Percentiles rank a stretch among this genome's conserved stretches.
These are phyloP conservation scores for Venturia aucupariae DNA, from an alignment of 2,329 filamentous ascomycete species.

Conservation along the genomic window DNA sequence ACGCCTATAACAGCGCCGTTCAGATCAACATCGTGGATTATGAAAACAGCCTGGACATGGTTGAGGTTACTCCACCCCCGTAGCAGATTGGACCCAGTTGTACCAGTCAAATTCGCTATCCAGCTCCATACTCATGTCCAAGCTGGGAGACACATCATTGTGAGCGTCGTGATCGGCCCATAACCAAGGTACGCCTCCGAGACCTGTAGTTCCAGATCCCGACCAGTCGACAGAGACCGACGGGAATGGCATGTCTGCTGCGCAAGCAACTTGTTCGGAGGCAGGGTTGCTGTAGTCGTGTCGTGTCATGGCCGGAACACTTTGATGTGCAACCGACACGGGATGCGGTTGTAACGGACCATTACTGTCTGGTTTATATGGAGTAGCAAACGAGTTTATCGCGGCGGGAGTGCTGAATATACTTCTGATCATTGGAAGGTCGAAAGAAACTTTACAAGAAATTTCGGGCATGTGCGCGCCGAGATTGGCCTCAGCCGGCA, in stretches of 20 bases:
- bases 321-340: neutral
- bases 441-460: neutral
- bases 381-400: neutral
- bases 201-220: slow-evolving; percentile 14
- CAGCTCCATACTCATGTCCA: slow-evolving; percentile 21
- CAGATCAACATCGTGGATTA: too few relatives aligned
- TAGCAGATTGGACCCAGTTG: slow-evolving; percentile 31
- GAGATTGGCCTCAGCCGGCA: neutral
- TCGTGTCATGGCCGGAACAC: neutral
- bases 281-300: neutral
- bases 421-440: too few relatives aligned
- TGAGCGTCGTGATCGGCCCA: slow-evolving; percentile 19
- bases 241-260: slow-evolving; percentile 7
- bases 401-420: neutral
- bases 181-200: slow-evolving; percentile 20
- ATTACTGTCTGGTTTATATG: neutral
- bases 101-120: slow-evolving; percentile 30
- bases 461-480: neutral
- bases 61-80: slow-evolving; percentile 20
- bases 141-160: slow-evolving; percentile 11
- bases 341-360: neutral
- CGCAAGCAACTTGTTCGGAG: neutral
- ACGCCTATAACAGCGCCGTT: too few relatives aligned
- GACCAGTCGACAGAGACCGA: slow-evolving; percentile 18
- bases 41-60: too few relatives aligned